These are phyloP conservation scores for Populus nigra DNA, from an alignment of 345 rosid genomes.

Conservation along the genomic window DNA sequence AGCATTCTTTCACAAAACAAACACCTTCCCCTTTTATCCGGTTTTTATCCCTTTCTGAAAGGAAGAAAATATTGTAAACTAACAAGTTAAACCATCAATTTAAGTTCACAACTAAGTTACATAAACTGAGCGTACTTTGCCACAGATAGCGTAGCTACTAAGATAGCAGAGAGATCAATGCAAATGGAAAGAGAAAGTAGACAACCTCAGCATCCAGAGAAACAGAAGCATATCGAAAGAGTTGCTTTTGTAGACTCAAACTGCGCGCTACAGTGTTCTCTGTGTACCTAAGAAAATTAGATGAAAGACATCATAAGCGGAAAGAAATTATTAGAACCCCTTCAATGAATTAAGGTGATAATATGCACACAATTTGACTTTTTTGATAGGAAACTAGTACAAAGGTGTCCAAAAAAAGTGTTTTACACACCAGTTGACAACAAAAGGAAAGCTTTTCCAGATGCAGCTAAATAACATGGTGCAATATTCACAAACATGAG, in stretches of 20 bases:
- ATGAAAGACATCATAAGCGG: slow-evolving; percentile 17
- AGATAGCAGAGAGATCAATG: not conserved
- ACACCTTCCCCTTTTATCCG: too few relatives aligned
- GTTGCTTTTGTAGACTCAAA: slow-evolving; percentile 67
- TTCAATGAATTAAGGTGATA: not conserved
- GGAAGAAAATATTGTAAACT: too few relatives aligned
- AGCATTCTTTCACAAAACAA: too few relatives aligned
- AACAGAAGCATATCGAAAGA: slow-evolving; percentile 69
- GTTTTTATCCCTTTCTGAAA: too few relatives aligned
- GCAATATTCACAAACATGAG: not conserved
- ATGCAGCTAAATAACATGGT: not conserved
- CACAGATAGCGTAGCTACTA: not conserved
- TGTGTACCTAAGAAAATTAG: slow-evolving; percentile 56
- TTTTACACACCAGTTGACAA: not conserved
- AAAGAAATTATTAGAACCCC: not conserved
- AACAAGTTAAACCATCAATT: too few relatives aligned
- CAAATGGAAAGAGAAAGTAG: slow-evolving; percentile 9
- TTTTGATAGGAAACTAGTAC: not conserved
- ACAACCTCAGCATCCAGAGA: slow-evolving; percentile 70
- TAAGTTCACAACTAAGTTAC: too few relatives aligned
- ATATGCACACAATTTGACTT: not conserved
- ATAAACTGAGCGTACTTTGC: not conserved
- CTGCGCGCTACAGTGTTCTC: slow-evolving; percentile 49
- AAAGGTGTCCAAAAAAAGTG: not conserved
- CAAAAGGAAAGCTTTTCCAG: not conserved